phyloP scores from a whole-genome alignment of 352 stramenopile species.

The Pythium brachiatum region DNA sequence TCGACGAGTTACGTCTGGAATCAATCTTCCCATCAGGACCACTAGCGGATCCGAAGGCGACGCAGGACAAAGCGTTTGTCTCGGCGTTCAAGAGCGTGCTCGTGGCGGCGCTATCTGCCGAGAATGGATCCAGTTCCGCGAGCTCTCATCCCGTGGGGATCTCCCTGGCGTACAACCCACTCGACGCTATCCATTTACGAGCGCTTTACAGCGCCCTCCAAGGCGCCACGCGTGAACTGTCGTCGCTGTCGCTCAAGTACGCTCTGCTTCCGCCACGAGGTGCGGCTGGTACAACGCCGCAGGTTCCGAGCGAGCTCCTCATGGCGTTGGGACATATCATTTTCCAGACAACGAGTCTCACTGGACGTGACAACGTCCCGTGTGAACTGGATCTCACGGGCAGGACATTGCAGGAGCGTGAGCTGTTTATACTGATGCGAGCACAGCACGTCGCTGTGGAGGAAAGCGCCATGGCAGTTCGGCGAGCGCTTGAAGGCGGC shows the following conservation, averaged over 20 bases:
- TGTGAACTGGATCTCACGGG: constrained; percentile 17
- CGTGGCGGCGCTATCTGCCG: constrained; percentile 2
- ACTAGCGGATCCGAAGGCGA: constrained; percentile 2
- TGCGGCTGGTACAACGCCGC: background rate
- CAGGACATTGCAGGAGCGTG: background rate
- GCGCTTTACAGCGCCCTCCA: constrained; percentile 10
- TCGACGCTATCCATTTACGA: constrained; percentile 7
- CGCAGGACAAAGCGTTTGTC: constrained; percentile 3
- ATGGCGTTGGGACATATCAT: constrained; percentile 13
- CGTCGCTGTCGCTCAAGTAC: constrained; percentile 12
- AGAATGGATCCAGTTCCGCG: background rate
- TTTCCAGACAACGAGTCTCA: constrained; percentile 6
- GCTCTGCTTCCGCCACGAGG: background rate
- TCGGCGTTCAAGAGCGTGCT: constrained; percentile 18
- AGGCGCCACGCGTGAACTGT: constrained; percentile 6
- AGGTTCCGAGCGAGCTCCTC: background rate
- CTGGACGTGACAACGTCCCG: background rate
- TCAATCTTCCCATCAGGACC: constrained; percentile 14
- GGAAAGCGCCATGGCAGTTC: background rate
- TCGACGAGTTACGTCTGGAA: constrained; percentile 18
- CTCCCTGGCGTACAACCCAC: constrained; percentile 9
- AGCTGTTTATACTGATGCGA: background rate
- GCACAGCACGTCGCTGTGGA: background rate
- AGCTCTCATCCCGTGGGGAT: background rate
- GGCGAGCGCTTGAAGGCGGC: background rate